These are phyloP conservation scores for Candida mesenterica DNA, from an alignment of 1,139 yeast genomes.

Conservation along the genomic window DNA sequence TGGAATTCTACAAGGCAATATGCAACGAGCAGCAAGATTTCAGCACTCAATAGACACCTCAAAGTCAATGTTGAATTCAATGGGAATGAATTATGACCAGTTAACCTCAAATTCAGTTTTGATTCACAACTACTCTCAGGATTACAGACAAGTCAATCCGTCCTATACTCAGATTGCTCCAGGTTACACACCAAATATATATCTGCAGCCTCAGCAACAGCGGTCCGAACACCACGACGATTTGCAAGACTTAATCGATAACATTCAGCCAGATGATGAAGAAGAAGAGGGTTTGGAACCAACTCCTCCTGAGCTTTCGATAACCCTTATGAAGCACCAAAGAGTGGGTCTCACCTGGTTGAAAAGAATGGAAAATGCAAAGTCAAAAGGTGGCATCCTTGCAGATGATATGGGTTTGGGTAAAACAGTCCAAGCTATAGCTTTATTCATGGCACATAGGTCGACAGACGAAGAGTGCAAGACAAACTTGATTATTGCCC, in stretches of 20 bases:
- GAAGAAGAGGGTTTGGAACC: conserved; percentile 40
- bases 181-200: conserved; percentile 20
- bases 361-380: conserved; percentile 58
- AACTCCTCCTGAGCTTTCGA: conserved; percentile 69
- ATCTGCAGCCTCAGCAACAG: conserved; percentile 11
- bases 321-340: conserved; percentile 78
- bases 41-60: not conserved
- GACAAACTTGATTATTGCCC: conserved; percentile 78
- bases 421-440: conserved; percentile 80
- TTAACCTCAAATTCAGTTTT: not conserved
- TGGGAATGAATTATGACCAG: not conserved
- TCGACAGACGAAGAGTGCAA: conserved; percentile 36
- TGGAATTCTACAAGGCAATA: not conserved
- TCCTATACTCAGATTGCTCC: too few relatives aligned
- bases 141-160: too few relatives aligned
- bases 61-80: not conserved
- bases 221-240: conserved; percentile 35
- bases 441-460: conserved; percentile 60
- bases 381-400: conserved; percentile 69
- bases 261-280: conserved; percentile 62
- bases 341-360: conserved; percentile 85
- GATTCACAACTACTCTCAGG: not conserved
- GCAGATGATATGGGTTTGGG: conserved; percentile 98
- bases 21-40: not conserved
- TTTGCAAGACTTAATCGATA: conserved; percentile 55